Evolutionary conservation across 192 early-diverging fungal genomes (phyloP).

Genomic region (Coemansia interrupta): DNA sequence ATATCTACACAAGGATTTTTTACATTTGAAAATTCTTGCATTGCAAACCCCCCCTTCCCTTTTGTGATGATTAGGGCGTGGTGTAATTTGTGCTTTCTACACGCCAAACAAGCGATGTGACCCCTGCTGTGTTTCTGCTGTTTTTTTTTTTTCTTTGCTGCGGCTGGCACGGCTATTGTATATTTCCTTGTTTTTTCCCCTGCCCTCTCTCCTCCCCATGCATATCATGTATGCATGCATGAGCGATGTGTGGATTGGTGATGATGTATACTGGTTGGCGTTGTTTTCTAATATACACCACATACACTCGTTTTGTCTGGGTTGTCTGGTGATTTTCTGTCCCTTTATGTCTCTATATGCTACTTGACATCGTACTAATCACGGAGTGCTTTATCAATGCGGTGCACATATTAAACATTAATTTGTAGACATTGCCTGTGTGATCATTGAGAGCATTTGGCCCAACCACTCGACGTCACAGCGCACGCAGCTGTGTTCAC

Average conservation of each 20-base stretch:
- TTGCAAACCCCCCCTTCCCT: no score
- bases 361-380: no score
- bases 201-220: conserved; percentile 3
- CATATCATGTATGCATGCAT: conserved; percentile 15
- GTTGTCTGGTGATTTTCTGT: conserved; percentile 1
- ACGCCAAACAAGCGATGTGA: no score
- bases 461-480: conserved; percentile 50
- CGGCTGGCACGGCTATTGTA: not conserved
- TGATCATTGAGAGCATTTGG: conserved; percentile 53
- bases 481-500: conserved; percentile 49
- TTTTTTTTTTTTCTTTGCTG: not conserved
- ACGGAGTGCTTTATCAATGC: not conserved
- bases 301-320: no score
- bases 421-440: conserved; percentile 44
- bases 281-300: no score
- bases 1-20: no score
- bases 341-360: not conserved
- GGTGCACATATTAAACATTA: not conserved
- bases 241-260: conserved; percentile 1
- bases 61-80: no score
- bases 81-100: no score
- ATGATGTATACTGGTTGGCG: not conserved
- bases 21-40: no score
- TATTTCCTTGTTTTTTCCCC: conserved; percentile 1
- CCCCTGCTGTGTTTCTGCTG: no score